These are phyloP conservation scores for Microglena sp. DNA, from an alignment of 139 green algal genomes.

Conservation along the genomic window DNA sequence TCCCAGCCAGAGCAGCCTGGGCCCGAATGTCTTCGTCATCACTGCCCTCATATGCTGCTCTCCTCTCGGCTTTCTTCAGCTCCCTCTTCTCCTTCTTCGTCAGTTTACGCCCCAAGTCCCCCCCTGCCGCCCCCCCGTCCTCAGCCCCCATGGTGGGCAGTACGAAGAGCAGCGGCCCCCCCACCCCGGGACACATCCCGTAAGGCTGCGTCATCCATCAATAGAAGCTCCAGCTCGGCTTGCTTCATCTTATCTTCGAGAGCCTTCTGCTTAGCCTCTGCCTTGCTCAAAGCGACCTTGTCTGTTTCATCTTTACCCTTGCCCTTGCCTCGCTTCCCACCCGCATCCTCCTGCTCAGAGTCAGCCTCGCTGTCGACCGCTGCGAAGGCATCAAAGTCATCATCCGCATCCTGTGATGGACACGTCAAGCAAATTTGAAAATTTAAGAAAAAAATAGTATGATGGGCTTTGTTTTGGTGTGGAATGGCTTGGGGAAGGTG, in stretches of 20 bases:
- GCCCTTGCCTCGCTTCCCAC: slow-evolving; percentile 1
- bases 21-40: slow-evolving; percentile 28
- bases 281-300: slow-evolving; percentile 11
- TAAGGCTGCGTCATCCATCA: slow-evolving; percentile 78
- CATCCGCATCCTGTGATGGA: background rate
- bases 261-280: slow-evolving; percentile 6
- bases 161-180: background rate
- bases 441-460: too few species aligned
- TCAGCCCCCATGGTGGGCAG: background rate
- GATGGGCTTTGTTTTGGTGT: too few species aligned
- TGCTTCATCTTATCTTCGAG: slow-evolving; percentile 20
- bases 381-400: background rate
- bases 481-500: too few species aligned
- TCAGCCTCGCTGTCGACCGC: too few species aligned
- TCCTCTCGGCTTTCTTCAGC: slow-evolving; percentile 19
- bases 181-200: slow-evolving; percentile 20
- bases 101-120: slow-evolving; percentile 3
- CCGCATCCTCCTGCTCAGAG: slow-evolving; percentile 9
- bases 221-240: slow-evolving; percentile 87
- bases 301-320: slow-evolving; percentile 25
- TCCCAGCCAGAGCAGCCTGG: slow-evolving; percentile 35
- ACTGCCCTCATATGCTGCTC: slow-evolving; percentile 10
- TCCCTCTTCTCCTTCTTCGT: slow-evolving; percentile 15
- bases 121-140: slow-evolving; percentile 1
- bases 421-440: too few species aligned